Percentiles rank a stretch among this genome's conserved stretches.
These are phyloP conservation scores for Fusarium sp. DNA, from an alignment of 2,329 filamentous ascomycete species.

Conservation along the genomic window DNA sequence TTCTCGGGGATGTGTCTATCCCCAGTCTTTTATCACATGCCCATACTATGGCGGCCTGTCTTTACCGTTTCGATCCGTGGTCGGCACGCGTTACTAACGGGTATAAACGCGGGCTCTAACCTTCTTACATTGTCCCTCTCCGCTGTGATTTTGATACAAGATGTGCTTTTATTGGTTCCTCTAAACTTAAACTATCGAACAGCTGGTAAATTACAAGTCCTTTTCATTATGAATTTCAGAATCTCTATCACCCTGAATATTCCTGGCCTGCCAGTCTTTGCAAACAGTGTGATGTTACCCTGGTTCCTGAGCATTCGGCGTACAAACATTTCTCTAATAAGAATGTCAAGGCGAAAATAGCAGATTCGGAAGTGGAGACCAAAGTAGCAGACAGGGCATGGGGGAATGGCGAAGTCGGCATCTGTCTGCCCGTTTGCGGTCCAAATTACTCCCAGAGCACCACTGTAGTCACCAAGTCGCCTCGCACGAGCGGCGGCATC, in stretches of 20 bases:
- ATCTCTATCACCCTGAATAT: background rate
- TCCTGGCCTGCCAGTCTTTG: background rate
- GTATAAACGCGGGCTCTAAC: background rate
- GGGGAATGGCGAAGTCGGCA: too few species aligned
- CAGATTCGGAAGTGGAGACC: background rate
- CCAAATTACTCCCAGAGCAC: background rate
- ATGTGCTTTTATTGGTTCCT: background rate
- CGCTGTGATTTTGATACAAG: background rate
- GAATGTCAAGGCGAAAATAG: background rate
- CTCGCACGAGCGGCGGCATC: background rate
- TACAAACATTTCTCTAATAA: background rate
- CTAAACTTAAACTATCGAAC: background rate
- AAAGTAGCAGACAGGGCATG: background rate
- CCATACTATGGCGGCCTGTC: background rate
- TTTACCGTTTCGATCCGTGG: background rate
- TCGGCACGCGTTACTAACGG: background rate
- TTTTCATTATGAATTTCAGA: background rate
- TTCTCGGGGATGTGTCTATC: background rate
- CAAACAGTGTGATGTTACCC: background rate
- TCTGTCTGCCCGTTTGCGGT: background rate
- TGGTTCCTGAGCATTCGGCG: background rate
- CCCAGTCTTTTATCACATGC: background rate
- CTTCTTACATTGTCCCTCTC: background rate
- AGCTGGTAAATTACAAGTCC: background rate
- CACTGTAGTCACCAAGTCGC: background rate